Evolutionary conservation across 768 basidiomycete species (phyloP).

Genomic region (Kwoniella sp.): DNA sequence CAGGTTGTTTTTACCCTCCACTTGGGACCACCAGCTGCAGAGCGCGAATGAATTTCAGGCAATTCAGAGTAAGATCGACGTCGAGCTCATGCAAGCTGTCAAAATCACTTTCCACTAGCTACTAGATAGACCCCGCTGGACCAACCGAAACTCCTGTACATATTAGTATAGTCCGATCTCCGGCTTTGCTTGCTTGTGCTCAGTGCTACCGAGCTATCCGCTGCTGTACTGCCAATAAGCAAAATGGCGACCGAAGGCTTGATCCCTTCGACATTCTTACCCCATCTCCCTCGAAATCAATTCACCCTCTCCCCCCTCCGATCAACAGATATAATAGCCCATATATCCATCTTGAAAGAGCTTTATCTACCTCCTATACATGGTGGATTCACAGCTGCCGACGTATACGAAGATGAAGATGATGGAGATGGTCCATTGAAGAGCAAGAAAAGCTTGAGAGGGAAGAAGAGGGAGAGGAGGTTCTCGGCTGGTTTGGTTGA

Average conservation of each 20-base stretch:
- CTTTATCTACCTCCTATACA: conserved; percentile 51
- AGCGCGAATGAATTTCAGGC: background rate
- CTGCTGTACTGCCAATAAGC: too few relatives aligned
- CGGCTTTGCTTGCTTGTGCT: too few relatives aligned
- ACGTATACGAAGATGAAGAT: conserved; percentile 24
- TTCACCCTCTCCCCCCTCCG: conserved; percentile 39
- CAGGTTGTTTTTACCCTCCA: conserved; percentile 4
- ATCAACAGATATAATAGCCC: conserved; percentile 28
- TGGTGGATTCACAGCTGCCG: conserved; percentile 35
- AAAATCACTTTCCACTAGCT: too few relatives aligned
- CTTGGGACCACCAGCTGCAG: background rate
- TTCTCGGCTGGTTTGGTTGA: conserved; percentile 26
- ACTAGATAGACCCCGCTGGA: too few relatives aligned
- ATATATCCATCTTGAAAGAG: conserved; percentile 39
- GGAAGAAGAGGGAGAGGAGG: conserved; percentile 19
- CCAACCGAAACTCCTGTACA: too few relatives aligned
- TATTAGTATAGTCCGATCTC: too few relatives aligned
- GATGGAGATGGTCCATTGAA: background rate
- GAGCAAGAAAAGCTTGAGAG: conserved; percentile 1
- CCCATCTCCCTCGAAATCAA: conserved; percentile 44
- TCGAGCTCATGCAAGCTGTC: too few relatives aligned
- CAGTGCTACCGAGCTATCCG: too few relatives aligned
- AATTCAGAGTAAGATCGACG: too few relatives aligned
- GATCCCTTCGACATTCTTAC: conserved; percentile 48
- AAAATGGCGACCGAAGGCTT: conserved; percentile 7